These are phyloP conservation scores for Claviceps sp. DNA, from an alignment of 2,329 filamentous ascomycete species.

Conservation along the genomic window DNA sequence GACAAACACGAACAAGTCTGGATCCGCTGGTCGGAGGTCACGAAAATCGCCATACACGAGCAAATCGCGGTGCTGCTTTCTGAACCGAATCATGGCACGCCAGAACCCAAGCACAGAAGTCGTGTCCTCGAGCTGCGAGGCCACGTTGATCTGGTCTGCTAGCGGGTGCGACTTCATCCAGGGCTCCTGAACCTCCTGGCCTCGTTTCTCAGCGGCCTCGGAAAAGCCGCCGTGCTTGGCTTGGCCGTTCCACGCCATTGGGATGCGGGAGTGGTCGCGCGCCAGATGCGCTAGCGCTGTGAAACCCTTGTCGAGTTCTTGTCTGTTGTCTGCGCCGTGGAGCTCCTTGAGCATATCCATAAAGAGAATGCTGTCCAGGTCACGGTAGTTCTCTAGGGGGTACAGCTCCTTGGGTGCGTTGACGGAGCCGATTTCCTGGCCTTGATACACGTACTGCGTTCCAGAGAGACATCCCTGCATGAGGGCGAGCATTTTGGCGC, in stretches of 20 bases:
- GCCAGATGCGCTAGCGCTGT: slow-evolving; percentile 20
- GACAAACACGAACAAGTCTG: slow-evolving; percentile 15
- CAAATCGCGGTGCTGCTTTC: slow-evolving; percentile 19
- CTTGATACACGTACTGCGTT: slow-evolving; percentile 54
- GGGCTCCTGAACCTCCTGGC: slow-evolving; percentile 14
- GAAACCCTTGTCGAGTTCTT: slow-evolving; percentile 23
- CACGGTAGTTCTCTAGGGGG: slow-evolving; percentile 41
- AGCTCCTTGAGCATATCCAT: slow-evolving; percentile 18
- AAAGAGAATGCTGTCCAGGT: slow-evolving; percentile 34
- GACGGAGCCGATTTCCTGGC: slow-evolving; percentile 51
- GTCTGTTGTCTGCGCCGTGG: slow-evolving; percentile 14
- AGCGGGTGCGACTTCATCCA: slow-evolving; percentile 23
- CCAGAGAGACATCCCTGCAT: slow-evolving; percentile 39
- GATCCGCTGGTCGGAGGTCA: slow-evolving; percentile 12
- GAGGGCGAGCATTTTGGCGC: slow-evolving; percentile 46
- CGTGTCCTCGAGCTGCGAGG: slow-evolving; percentile 32
- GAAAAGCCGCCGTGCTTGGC: slow-evolving; percentile 21
- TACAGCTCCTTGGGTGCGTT: slow-evolving; percentile 45
- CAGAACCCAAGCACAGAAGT: slow-evolving; percentile 22
- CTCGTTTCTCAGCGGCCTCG: slow-evolving; percentile 20
- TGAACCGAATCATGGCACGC: slow-evolving; percentile 17
- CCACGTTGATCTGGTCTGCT: slow-evolving; percentile 37
- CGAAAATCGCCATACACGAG: slow-evolving; percentile 23
- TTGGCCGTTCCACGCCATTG: slow-evolving; percentile 47
- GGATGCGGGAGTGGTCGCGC: slow-evolving; percentile 52